A percentile compares a stretch with the other conserved stretches of the same genome.
Evolutionary conservation across 179 eudicot species (phyloP).

Genomic region (Beta macrorhiza): DNA sequence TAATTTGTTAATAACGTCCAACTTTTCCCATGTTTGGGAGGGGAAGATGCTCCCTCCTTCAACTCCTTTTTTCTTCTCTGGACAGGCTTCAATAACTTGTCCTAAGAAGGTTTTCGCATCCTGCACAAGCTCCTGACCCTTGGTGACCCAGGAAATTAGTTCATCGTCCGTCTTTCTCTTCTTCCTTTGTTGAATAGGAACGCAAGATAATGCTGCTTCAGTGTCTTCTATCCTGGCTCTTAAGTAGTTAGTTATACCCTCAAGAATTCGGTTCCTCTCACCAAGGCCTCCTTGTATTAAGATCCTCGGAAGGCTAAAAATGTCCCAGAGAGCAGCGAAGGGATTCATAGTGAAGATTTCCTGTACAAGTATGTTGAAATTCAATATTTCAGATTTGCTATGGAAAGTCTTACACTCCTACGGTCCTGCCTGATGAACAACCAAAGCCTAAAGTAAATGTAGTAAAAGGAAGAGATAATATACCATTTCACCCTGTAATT

Average conservation of each 20-base stretch:
- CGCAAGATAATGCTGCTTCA: background rate
- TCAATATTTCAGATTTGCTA: background rate
- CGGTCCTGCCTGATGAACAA: background rate
- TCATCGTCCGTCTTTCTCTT: conserved; percentile 19
- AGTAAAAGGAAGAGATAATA: too few species aligned
- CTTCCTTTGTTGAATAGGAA: conserved; percentile 2
- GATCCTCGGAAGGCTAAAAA: background rate
- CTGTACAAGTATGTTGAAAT: background rate
- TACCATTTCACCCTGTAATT: too few species aligned
- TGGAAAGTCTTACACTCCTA: too few species aligned
- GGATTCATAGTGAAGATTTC: background rate
- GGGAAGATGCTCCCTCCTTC: background rate
- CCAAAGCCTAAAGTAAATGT: background rate
- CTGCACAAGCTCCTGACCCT: background rate
- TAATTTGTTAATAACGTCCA: background rate
- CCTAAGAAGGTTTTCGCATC: background rate
- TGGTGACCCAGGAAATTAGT: background rate
- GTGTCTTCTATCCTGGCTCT: background rate
- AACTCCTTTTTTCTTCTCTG: background rate
- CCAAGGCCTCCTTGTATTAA: background rate
- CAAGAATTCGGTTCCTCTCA: conserved; percentile 2
- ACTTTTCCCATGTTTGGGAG: background rate
- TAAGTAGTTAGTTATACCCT: background rate
- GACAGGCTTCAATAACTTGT: background rate
- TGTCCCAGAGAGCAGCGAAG: background rate